Conservation (phyloP, 2,329 filamentous ascomycete genomes). For the Ophiostoma perfectum region DNA sequence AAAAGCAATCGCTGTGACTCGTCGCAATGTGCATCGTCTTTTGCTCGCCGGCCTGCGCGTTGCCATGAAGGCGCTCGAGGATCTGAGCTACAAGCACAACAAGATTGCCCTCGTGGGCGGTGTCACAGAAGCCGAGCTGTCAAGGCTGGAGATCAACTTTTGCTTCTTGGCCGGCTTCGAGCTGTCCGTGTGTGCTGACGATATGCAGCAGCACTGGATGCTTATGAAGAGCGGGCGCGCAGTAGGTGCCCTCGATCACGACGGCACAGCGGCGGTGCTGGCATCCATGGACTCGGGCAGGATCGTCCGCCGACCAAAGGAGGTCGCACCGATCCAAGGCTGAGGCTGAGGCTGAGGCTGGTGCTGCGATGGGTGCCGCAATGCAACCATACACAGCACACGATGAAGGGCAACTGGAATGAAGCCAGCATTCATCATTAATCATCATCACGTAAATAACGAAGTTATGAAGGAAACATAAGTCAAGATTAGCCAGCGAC, state of each 20-base stretch:
- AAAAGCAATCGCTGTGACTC: constrained; percentile 71
- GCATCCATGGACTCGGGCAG: constrained; percentile 18
- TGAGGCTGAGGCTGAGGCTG: constrained; percentile 25
- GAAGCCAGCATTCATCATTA: constrained; percentile 5
- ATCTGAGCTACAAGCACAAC: constrained; percentile 77
- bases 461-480: constrained; percentile 1
- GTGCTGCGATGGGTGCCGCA: neutral
- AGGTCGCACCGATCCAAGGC: constrained; percentile 6
- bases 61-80: constrained; percentile 92
- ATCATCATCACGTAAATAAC: neutral
- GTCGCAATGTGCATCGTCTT: constrained; percentile 78
- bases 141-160: constrained; percentile 81
- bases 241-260: constrained; percentile 26
- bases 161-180: constrained; percentile 84
- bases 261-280: constrained; percentile 22
- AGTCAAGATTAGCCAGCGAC: neutral
- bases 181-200: constrained; percentile 57
- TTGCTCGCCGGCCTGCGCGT: constrained; percentile 78
- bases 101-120: constrained; percentile 84
- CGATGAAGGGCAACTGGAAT: neutral
- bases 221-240: constrained; percentile 43
- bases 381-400: neutral
- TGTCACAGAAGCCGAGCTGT: constrained; percentile 74
- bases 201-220: constrained; percentile 61
- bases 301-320: neutral